Evolutionary conservation across 441 rosid species (phyloP).

Genomic region (Euphorbia celastroides): DNA sequence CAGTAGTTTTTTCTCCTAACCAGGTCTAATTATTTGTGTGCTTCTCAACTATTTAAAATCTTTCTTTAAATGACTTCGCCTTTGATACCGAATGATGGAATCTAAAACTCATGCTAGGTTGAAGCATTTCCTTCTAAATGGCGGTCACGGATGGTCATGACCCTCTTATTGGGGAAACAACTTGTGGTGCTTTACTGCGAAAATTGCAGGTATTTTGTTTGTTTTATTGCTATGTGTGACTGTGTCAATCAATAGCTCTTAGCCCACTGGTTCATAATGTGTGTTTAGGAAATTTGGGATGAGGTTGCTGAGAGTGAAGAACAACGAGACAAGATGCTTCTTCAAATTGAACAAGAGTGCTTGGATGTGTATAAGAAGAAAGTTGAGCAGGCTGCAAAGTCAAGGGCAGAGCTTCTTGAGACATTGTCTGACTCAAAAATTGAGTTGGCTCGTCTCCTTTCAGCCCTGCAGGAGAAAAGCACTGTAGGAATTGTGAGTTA

Average conservation of each 20-base stretch:
- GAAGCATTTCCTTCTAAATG: constrained; percentile 35
- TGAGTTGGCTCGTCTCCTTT: constrained; percentile 73
- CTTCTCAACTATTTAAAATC: too few relatives aligned
- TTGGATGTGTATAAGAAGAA: constrained; percentile 92
- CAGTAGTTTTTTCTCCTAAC: too few relatives aligned
- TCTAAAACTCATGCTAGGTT: constrained; percentile 24
- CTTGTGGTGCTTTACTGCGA: constrained; percentile 81
- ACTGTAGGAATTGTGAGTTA: constrained; percentile 59
- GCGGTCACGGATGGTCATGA: constrained; percentile 60
- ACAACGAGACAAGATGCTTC: constrained; percentile 83
- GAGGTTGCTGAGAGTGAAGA: constrained; percentile 96
- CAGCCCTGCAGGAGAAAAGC: constrained; percentile 81
- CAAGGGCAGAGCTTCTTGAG: constrained; percentile 87
- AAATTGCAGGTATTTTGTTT: constrained; percentile 64
- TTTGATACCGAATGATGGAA: constrained; percentile 4
- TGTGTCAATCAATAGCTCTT: background rate
- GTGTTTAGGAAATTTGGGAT: constrained; percentile 89
- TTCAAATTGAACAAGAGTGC: constrained; percentile 93
- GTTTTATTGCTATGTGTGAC: constrained; percentile 7
- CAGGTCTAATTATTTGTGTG: too few relatives aligned
- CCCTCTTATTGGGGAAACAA: constrained; percentile 80
- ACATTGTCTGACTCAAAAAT: constrained; percentile 78
- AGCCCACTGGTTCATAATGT: background rate
- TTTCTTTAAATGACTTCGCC: constrained; percentile 6
- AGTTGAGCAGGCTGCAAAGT: constrained; percentile 82